phyloP scores from a whole-genome alignment of 2,329 filamentous ascomycete species.

The Periglandula ipomoeae region DNA sequence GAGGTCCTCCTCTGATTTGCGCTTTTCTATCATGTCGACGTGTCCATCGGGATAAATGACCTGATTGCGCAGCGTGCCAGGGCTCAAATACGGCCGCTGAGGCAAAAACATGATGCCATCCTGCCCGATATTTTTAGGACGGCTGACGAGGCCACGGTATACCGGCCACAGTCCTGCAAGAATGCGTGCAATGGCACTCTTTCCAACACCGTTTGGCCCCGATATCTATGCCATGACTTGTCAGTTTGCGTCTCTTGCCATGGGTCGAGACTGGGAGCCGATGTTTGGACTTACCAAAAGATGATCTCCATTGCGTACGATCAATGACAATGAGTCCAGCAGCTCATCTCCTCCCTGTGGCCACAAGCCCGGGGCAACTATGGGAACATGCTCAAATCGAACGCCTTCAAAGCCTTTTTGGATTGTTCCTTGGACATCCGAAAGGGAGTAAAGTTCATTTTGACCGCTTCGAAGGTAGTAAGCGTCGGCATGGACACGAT shows the following conservation, averaged over 20 bases:
- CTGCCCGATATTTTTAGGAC: slow-evolving; percentile 68
- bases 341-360: slow-evolving; percentile 88
- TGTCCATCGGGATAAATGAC: slow-evolving; percentile 97
- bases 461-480: slow-evolving; percentile 62
- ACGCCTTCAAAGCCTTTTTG: slow-evolving; percentile 95
- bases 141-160: slow-evolving; percentile 84
- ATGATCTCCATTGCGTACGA: slow-evolving; percentile 85
- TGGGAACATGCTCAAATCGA: slow-evolving; percentile 81
- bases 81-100: slow-evolving; percentile 83
- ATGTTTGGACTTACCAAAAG: slow-evolving; percentile 48
- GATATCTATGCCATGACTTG: slow-evolving; percentile 51
- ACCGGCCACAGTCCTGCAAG: slow-evolving; percentile 93
- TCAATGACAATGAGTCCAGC: slow-evolving; percentile 78
- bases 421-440: slow-evolving; percentile 86
- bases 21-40: slow-evolving; percentile 80
- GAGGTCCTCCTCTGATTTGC: slow-evolving; percentile 69
- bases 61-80: slow-evolving; percentile 89
- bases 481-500: slow-evolving; percentile 83
- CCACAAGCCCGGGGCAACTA: slow-evolving; percentile 82
- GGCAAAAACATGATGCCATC: slow-evolving; percentile 99
- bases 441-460: slow-evolving; percentile 77
- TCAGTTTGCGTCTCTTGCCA: background rate
- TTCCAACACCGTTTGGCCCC: slow-evolving; percentile 89
- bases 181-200: slow-evolving; percentile 78
- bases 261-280: background rate